These are phyloP conservation scores for Tetragonia tetragonoides DNA, from an alignment of 148 eudicot genomes.

Conservation along the genomic window DNA sequence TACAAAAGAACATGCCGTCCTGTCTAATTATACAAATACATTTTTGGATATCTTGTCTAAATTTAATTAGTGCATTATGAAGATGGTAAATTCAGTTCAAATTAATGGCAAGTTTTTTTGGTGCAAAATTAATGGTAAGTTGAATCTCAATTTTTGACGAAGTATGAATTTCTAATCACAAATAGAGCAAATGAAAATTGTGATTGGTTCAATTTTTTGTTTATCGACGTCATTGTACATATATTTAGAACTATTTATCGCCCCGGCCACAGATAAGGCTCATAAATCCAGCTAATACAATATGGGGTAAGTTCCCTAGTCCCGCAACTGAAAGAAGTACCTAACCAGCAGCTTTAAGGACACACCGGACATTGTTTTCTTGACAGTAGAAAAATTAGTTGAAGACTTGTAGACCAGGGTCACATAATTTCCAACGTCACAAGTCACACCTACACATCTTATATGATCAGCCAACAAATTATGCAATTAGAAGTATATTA, in stretches of 20 bases:
- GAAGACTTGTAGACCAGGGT: constrained; percentile 26
- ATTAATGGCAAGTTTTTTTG: too few species aligned
- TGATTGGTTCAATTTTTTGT: background rate
- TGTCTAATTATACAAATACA: background rate
- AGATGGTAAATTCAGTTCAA: too few species aligned
- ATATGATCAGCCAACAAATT: too few species aligned
- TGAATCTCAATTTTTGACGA: too few species aligned
- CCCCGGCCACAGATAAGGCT: background rate
- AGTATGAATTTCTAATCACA: too few species aligned
- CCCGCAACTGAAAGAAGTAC: constrained; percentile 16
- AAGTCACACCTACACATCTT: background rate
- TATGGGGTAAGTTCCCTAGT: background rate
- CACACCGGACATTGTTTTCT: constrained; percentile 11
- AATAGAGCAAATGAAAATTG: background rate
- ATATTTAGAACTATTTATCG: background rate
- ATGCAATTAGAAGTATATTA: too few species aligned
- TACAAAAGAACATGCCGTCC: background rate
- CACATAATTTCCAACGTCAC: background rate
- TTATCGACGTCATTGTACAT: background rate
- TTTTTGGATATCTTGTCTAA: too few species aligned
- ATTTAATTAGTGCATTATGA: too few species aligned
- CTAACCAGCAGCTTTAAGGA: constrained; percentile 25
- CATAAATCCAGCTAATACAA: background rate
- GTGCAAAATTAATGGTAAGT: too few species aligned
- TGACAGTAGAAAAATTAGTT: constrained; percentile 22